Percentiles rank a stretch among this genome's conserved stretches.
phyloP scores from a whole-genome alignment of 2,329 filamentous ascomycete species.

The Myriosclerotinia scirpicola region DNA sequence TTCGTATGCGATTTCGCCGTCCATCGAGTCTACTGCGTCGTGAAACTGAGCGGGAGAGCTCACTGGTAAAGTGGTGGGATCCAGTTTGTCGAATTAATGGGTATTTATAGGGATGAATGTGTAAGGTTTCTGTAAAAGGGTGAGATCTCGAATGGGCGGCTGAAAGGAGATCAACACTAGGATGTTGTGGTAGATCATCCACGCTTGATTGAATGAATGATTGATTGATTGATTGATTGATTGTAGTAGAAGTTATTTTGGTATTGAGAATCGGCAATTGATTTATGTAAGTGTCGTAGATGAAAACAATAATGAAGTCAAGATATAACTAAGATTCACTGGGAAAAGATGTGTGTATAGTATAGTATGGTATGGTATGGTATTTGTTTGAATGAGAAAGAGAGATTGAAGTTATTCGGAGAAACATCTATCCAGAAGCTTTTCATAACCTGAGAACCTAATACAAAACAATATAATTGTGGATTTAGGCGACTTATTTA shows the following conservation, averaged over 20 bases:
- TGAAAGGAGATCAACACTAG: constrained; percentile 25
- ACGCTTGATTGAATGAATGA: constrained; percentile 1
- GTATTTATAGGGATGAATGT: constrained; percentile 9
- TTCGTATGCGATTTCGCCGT: constrained; percentile 50
- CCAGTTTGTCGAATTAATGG: constrained; percentile 46
- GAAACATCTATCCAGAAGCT: constrained; percentile 21
- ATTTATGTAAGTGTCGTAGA: neutral
- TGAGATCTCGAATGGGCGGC: constrained; percentile 23
- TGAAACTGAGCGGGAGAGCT: constrained; percentile 54
- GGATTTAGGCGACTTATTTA: no score
- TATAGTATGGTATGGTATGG: neutral
- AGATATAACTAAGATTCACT: constrained; percentile 1
- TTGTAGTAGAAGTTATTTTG: constrained; percentile 15
- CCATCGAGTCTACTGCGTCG: constrained; percentile 51
- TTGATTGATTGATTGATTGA: constrained; percentile 1
- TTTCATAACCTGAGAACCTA: constrained; percentile 13
- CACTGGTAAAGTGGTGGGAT: constrained; percentile 51
- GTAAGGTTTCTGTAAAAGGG: constrained; percentile 23
- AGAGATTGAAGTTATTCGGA: constrained; percentile 24
- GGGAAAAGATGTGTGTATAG: constrained; percentile 3
- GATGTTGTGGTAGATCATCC: constrained; percentile 25
- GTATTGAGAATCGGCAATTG: constrained; percentile 9
- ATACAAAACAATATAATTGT: no score
- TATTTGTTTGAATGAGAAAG: constrained; percentile 1
- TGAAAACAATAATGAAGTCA: neutral